Evolutionary conservation across 371 early-diverging fungal species (phyloP).

Genomic region (Syncephalastrum monosporum): DNA sequence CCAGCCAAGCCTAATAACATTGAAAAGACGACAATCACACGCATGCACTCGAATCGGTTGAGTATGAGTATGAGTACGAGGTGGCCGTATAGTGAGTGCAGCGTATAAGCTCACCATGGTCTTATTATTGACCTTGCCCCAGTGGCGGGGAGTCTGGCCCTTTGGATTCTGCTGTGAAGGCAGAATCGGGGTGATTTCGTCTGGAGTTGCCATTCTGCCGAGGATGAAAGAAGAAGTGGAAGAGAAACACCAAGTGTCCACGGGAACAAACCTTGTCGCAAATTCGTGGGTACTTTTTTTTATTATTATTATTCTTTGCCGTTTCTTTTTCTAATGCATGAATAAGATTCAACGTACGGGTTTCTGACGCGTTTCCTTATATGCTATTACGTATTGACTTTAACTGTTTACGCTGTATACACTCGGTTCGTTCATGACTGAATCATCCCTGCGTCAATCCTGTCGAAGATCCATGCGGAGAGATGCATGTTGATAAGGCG

Average conservation of each 20-base stretch:
- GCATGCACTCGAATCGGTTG: conserved; percentile 8
- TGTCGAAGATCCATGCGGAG: too few relatives aligned
- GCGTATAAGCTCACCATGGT: conserved; percentile 23
- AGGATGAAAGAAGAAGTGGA: neutral
- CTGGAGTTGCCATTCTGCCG: conserved; percentile 7
- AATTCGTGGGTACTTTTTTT: too few relatives aligned
- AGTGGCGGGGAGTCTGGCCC: conserved; percentile 12
- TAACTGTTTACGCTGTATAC: too few relatives aligned
- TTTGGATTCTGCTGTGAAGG: conserved; percentile 7
- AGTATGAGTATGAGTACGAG: neutral
- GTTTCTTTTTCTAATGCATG: too few relatives aligned
- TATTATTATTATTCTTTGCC: too few relatives aligned
- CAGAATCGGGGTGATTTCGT: conserved; percentile 9
- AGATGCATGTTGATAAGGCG: too few relatives aligned
- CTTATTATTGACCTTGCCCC: conserved; percentile 26
- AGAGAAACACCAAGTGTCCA: neutral
- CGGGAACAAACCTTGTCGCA: too few relatives aligned
- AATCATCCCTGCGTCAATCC: too few relatives aligned
- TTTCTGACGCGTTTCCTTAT: too few relatives aligned
- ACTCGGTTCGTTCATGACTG: too few relatives aligned
- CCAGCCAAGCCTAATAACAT: conserved; percentile 16
- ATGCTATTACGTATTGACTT: too few relatives aligned
- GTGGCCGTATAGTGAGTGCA: neutral
- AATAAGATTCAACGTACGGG: too few relatives aligned
- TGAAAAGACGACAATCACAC: conserved; percentile 15